Percentiles rank a stretch among this genome's conserved stretches.
phyloP scores from a whole-genome alignment of 1,284 basidiomycete species.

The Trichosporon inkin region DNA sequence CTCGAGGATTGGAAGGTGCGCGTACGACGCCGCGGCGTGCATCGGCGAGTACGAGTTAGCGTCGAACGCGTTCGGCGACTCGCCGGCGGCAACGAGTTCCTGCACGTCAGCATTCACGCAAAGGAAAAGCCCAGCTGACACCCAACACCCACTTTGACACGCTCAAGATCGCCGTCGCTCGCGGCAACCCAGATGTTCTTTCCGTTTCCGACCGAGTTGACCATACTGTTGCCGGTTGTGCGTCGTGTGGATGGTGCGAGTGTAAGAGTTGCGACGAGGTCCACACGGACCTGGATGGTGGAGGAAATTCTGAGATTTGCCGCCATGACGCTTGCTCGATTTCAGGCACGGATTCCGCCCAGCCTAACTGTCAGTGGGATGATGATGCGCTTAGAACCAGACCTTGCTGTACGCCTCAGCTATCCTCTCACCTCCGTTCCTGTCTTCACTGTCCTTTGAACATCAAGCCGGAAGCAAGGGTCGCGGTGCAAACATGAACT shows the following conservation, averaged over 20 bases:
- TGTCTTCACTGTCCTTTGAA: neutral
- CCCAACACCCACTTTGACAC: slow-evolving; percentile 45
- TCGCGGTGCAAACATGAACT: slow-evolving; percentile 64
- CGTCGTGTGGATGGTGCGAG: neutral
- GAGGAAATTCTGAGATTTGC: slow-evolving; percentile 8
- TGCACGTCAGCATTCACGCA: slow-evolving; percentile 4
- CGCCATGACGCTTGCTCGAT: neutral
- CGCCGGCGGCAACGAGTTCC: slow-evolving; percentile 57
- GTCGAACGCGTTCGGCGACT: slow-evolving; percentile 72
- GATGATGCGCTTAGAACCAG: neutral
- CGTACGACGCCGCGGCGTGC: slow-evolving; percentile 94
- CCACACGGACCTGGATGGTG: neutral
- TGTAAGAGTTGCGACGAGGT: neutral
- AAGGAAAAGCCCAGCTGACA: no score
- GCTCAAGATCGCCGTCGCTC: slow-evolving; percentile 69
- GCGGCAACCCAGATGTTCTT: slow-evolving; percentile 91
- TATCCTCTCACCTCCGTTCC: neutral
- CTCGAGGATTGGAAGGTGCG: slow-evolving; percentile 67
- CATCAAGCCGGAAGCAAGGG: neutral
- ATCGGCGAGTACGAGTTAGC: slow-evolving; percentile 81
- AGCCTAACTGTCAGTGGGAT: neutral
- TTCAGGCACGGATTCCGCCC: slow-evolving; percentile 10
- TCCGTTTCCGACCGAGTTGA: slow-evolving; percentile 27
- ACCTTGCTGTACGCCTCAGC: no score
- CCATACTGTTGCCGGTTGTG: slow-evolving; percentile 26